Evolutionary conservation across 2,329 filamentous ascomycete genomes (phyloP).

Genomic region (Clarireedia homoeocarpa): DNA sequence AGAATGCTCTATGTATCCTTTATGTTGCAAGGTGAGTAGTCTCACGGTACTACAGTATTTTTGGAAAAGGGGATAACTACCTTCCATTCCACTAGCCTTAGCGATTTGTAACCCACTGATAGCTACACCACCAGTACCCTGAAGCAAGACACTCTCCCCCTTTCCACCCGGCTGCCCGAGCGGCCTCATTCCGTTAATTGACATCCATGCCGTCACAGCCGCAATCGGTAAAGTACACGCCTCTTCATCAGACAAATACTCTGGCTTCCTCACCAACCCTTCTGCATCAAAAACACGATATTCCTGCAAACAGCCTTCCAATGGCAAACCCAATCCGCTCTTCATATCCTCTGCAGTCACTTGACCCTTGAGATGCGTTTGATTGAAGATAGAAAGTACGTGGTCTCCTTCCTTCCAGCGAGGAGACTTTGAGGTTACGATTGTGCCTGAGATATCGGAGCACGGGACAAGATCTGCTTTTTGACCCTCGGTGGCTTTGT

Average conservation of each 20-base stretch:
- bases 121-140: conserved; percentile 48
- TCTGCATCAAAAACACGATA: conserved; percentile 50
- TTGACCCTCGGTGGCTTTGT: conserved; percentile 41
- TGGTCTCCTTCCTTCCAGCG: conserved; percentile 51
- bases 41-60: no score
- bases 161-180: conserved; percentile 41
- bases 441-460: conserved; percentile 61
- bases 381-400: conserved; percentile 59
- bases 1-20: no score
- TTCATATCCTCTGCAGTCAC: conserved; percentile 28
- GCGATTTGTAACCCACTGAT: conserved; percentile 46
- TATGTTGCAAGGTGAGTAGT: no score
- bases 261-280: conserved; percentile 48
- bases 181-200: conserved; percentile 49
- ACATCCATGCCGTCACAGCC: conserved; percentile 57
- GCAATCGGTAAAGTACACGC: conserved; percentile 54
- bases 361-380: conserved; percentile 34
- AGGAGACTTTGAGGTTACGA: conserved; percentile 40
- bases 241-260: conserved; percentile 50
- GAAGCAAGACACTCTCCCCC: conserved; percentile 41
- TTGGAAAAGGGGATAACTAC: conserved; percentile 24
- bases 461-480: conserved; percentile 43
- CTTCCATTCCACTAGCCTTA: conserved; percentile 41
- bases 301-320: conserved; percentile 52
- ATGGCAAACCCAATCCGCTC: conserved; percentile 55